phyloP scores from a whole-genome alignment of 2,329 filamentous ascomycete genomes.

The Penicillium occitanis region DNA sequence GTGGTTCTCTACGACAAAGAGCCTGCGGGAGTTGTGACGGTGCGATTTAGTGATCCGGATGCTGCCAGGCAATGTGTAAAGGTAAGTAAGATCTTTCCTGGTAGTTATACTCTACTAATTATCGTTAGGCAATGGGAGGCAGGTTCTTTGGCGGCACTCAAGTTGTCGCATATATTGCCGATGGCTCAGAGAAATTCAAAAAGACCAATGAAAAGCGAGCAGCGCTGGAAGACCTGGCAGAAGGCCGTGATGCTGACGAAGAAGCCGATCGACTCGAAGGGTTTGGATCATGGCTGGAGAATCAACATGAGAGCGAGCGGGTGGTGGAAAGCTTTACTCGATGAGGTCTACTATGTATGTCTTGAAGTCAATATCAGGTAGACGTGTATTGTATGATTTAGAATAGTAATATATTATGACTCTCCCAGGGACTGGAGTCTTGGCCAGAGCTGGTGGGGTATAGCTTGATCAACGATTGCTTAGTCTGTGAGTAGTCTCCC shows the following conservation, averaged over 20 bases:
- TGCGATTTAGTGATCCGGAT: conserved; percentile 73
- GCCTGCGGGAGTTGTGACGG: conserved; percentile 76
- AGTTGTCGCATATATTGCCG: conserved; percentile 69
- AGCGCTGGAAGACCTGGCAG: conserved; percentile 48
- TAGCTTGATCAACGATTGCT: background rate
- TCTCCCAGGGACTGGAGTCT: conserved; percentile 1
- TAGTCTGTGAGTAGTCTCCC: background rate
- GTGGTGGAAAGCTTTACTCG: conserved; percentile 26
- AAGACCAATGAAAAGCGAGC: conserved; percentile 58
- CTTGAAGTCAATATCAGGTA: background rate
- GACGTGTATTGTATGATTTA: background rate
- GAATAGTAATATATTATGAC: background rate
- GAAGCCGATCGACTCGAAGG: conserved; percentile 47
- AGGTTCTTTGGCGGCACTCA: conserved; percentile 72
- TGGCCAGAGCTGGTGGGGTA: conserved; percentile 14
- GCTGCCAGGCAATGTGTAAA: conserved; percentile 70
- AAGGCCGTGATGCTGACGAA: conserved; percentile 47
- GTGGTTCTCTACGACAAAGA: conserved; percentile 89
- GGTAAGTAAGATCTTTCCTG: conserved; percentile 30
- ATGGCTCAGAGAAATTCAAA: conserved; percentile 70
- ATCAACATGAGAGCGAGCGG: conserved; percentile 25
- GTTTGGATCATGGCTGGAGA: conserved; percentile 51
- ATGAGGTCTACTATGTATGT: background rate
- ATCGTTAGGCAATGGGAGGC: conserved; percentile 66
- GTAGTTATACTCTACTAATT: background rate